Percentiles rank a stretch among this genome's conserved stretches.
Evolutionary conservation across 129 eudicot genomes (phyloP).

Genomic region (Lactuca sativa): DNA sequence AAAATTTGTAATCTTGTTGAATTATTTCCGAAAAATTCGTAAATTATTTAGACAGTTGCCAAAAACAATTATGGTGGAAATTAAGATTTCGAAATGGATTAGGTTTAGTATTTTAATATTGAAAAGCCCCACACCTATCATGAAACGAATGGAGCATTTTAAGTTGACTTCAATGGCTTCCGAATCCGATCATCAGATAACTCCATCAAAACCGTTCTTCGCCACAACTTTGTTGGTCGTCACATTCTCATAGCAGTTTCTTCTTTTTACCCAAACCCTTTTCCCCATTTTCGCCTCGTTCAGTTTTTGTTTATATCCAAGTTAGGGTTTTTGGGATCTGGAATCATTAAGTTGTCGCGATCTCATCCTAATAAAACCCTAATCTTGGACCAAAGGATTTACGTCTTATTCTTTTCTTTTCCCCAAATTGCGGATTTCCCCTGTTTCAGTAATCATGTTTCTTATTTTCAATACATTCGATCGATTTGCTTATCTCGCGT

Average conservation of each 20-base stretch:
- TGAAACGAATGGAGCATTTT: slow-evolving; percentile 4
- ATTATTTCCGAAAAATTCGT: not conserved
- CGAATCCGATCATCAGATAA: slow-evolving; percentile 8
- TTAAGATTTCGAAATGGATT: not conserved
- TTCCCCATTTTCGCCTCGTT: not conserved
- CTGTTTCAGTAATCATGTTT: not conserved
- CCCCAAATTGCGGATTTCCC: slow-evolving; percentile 1
- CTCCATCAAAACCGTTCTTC: slow-evolving; percentile 6
- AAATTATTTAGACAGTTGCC: not conserved
- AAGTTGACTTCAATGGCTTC: not conserved
- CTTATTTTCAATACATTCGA: not conserved
- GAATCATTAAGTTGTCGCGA: slow-evolving; percentile 14
- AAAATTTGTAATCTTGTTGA: too few species aligned
- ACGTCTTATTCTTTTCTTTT: not conserved
- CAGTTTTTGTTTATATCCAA: slow-evolving; percentile 7
- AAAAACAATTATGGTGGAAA: not conserved
- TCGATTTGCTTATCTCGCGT: not conserved
- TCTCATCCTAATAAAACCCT: slow-evolving; percentile 30
- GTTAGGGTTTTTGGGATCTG: slow-evolving; percentile 45
- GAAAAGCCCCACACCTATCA: not conserved
- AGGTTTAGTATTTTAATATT: not conserved
- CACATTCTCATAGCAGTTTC: slow-evolving; percentile 4
- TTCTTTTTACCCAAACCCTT: slow-evolving; percentile 18
- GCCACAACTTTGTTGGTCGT: slow-evolving; percentile 23
- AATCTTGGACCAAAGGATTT: slow-evolving; percentile 16